Evolutionary conservation across 2,329 filamentous ascomycete species (phyloP), one percentile per base, ranked within the genome.

Genomic region (Rhexocercosporidium sp.): DNA sequence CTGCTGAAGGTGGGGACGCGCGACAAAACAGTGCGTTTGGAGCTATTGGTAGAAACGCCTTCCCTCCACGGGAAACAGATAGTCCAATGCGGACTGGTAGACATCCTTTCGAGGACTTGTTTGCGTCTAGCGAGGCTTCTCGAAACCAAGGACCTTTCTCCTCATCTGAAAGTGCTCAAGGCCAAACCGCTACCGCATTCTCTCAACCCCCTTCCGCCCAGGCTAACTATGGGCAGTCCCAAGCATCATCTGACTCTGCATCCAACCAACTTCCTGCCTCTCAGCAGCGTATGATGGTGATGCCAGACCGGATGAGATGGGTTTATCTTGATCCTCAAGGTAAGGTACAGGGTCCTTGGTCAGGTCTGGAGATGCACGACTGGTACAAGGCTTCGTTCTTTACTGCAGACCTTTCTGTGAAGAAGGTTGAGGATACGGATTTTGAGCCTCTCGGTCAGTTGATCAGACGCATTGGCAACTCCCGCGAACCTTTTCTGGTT

Each of bases 361-460:
- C 94, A 46, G 96, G 96, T 1, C 82, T 99, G 59, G 96, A 99
- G 80, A 99, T 99, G 96, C 96, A 99, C 73, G 96, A 99, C 75
- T 99, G 96, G 96, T 99, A 98, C 81, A 98, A 98, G 79, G 95
- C 94, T 44, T 94, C 95, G 54, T 99, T 98, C 82, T 99, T 99
- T 80, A 97, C 93, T 0, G 90, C 95, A 0, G 95, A 99, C 74
- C 84, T 99, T 22, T 88, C 96, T 51, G 96, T 99, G 37, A 97
- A 96, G 82, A 97, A 97, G 78, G 84, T 95, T 5, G 96, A 99
- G 77, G 96, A 99, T 75, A 84, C 86, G 0, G 95, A 99, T 59
- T 99, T 97, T 75, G 96, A 99, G 79, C 96, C 95, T 14, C 83
- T 99, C 11, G 96, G 95, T 2, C 94, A 98, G 79, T 87, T 99